phyloP scores from a whole-genome alignment of 352 stramenopile species.

The Pythium rishiriense region DNA sequence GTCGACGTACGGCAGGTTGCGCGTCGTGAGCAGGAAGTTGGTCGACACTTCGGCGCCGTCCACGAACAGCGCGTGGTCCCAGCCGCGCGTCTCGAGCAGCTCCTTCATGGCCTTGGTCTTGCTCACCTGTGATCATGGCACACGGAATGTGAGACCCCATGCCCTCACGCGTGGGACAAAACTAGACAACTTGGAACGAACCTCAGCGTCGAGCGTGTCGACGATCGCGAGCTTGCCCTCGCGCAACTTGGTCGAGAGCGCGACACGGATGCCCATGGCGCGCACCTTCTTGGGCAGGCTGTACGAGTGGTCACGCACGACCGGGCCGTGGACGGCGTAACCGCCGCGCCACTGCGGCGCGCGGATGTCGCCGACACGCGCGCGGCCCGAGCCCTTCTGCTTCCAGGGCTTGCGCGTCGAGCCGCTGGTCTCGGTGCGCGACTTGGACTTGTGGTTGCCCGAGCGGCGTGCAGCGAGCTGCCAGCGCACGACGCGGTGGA shows the following conservation, averaged over 20 bases:
- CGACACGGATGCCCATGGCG: slow-evolving; percentile 83
- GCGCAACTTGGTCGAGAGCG: slow-evolving; percentile 84
- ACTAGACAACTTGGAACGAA: slow-evolving; percentile 30
- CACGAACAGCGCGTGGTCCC: slow-evolving; percentile 87
- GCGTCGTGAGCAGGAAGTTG: slow-evolving; percentile 80
- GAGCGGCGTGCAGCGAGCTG: slow-evolving; percentile 81
- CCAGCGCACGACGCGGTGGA: slow-evolving; percentile 89
- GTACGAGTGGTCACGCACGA: slow-evolving; percentile 88
- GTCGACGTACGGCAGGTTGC: slow-evolving; percentile 86
- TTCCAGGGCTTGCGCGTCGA: slow-evolving; percentile 88
- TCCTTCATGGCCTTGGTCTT: slow-evolving; percentile 91
- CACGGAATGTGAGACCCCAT: not conserved
- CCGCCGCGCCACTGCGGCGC: slow-evolving; percentile 85
- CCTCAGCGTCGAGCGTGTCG: slow-evolving; percentile 72
- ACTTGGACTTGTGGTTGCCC: slow-evolving; percentile 90
- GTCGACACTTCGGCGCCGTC: slow-evolving; percentile 69
- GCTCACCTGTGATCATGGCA: slow-evolving; percentile 40
- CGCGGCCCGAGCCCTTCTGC: slow-evolving; percentile 86
- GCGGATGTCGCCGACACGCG: slow-evolving; percentile 86
- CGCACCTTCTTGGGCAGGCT: slow-evolving; percentile 87
- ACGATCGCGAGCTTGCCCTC: slow-evolving; percentile 86
- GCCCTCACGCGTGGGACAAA: not conserved
- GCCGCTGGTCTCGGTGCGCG: slow-evolving; percentile 82
- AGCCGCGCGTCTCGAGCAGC: slow-evolving; percentile 69
- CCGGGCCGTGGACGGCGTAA: slow-evolving; percentile 82